Evolutionary conservation across 2,329 filamentous ascomycete genomes (phyloP), one percentile per base, ranked within the genome.

Genomic region (Hymenoscyphus albidus): DNA sequence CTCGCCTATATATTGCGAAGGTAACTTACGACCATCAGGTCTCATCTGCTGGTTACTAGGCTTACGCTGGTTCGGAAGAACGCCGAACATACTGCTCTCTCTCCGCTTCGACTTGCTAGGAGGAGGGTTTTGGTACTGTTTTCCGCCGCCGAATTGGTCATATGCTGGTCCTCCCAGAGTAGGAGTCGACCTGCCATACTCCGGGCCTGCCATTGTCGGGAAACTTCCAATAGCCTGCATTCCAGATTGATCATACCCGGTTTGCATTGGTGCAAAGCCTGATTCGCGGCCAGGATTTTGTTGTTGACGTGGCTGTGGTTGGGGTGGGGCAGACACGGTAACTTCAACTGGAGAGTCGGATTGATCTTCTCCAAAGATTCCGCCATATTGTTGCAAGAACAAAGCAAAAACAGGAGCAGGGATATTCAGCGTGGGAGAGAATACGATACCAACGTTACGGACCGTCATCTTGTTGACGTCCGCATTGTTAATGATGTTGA

Each of bases 381-480:
- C 85, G 68, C 90, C 85, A 74, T 92, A 97, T 73, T 98, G 93
- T 69, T 95, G 93, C 64, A 99, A 82, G 77, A 99, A 95, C 76
- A 96, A 85, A 3, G 93, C 93, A 76, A 99, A 97, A 12, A 99
- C 89, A 0, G 94, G 93, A 0, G 93, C 93, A 0, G 95, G 94
- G 55, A 99, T 97, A 76, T 98, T 98, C 62, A 99, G 83, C 0
- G 95, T 98, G 0, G 95, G 95, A 16, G 95, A 96, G 77, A 99
- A 99, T 64, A 99, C 94, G 71, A 99, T 98, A 69, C 95, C 94
- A 62, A 99, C 92, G 74, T 99, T 99, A 70, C 94, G 88, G 62
- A 97, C 91, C 12, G 91, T 97, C 95, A 99, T 99, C 82, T 97
- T 98, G 81, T 99, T 99, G 67, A 90, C 82, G 71, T 91, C 88